Base-by-base conservation (phyloP, 2,329 filamentous ascomycete species). In the Epichloe brachyelytri region DNA sequence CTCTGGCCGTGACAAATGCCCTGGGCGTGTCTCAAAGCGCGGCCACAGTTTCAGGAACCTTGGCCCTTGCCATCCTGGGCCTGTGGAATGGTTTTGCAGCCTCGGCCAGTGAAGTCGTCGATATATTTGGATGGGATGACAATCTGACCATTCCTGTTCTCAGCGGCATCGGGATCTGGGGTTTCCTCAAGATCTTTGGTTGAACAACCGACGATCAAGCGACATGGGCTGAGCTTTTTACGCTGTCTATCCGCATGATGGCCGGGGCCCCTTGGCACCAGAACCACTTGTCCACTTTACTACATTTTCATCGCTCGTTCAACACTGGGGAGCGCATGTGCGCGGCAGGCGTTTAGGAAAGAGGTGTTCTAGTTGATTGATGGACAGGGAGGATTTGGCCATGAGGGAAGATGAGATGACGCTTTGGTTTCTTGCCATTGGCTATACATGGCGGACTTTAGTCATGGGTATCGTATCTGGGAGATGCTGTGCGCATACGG, bases 101-200 rank as follows among this genome's bases (percentile, higher is more conserved):
- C 41, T 88, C 89, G 51, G 82, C 83, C 43, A 96, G 89, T 62
- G 93, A 98, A 69, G 85, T 91, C 15, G 76, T 95, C 44, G 89
- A 98, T 69, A 63, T 97, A 0, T 96, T 89, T 65, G 88, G 89
- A 46, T 90, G 88, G 86, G 93, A 98, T 63, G 93, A 98, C 70
- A 98, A 98, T 68, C 73, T 98, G 60, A 97, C 91, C 47, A 98
- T 98, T 66, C 93, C 93, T 2, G 82, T 95, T 26, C 74, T 98
- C 47, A 95, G 88, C 63, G 89, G 90, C 22, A 69, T 88, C 44
- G 90, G 90, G 6, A 82, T 98, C 54, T 95, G 87, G 84, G 86
- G 85, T 0, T 96, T 98, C 66, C 75, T 97, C 60, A 94, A 86
- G 71, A 67, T 89, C 46, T 96, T 96, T 74, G 84, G 83, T 49